Evolutionary conservation across 768 basidiomycete genomes (phyloP), one percentile per base, ranked within the genome.

Genomic region (Mycena alexandri): DNA sequence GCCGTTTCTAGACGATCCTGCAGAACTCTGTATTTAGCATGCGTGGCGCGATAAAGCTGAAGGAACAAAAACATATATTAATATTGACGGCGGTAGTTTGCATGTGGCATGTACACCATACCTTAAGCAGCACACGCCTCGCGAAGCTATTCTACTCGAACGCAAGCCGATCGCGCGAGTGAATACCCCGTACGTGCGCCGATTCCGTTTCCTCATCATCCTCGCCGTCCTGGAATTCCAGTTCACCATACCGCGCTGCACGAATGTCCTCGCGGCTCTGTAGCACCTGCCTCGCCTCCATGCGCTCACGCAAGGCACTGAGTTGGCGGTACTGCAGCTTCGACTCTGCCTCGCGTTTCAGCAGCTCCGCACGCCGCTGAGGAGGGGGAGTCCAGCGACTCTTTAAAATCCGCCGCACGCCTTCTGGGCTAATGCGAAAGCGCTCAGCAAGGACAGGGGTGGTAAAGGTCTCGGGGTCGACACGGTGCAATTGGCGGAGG

Each of bases 351-450:
- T 90, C 89, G 71, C 81, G 81, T 72, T 84, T 83, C 63, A 82
- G 83, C 67, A 88, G 69, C 71, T 80, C 80, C 25, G 80, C 78
- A 71, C 83, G 82, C 79, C 84, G 82, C 78, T 87, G 89, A 71
- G 76, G 79, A 56, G 84, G 79, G 25, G 91, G 90, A 75, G 84
- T 81, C 88, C 91, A 95, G 69, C 82, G 87, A 77, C 90, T 92
- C 80, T 88, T 90, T 73, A 95, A 77, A 63, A 96, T 93, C 73
- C 94, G 81, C 67, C 90, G 81, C 42, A 95, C 90, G 12, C 91
- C 93, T 80, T 96, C 94, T 41, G 91, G 88, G 71, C 90, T 91
- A 75, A 95, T 87, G 75, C 83, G 89, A 79, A 95, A 95, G 75
- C 86, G 86, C 65, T 90, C 86, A 17, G 93, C 89, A n/a, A 96